These are phyloP conservation scores for Saksenaea oblongispora DNA, from an alignment of 371 early-diverging fungal genomes.

Conservation along the genomic window DNA sequence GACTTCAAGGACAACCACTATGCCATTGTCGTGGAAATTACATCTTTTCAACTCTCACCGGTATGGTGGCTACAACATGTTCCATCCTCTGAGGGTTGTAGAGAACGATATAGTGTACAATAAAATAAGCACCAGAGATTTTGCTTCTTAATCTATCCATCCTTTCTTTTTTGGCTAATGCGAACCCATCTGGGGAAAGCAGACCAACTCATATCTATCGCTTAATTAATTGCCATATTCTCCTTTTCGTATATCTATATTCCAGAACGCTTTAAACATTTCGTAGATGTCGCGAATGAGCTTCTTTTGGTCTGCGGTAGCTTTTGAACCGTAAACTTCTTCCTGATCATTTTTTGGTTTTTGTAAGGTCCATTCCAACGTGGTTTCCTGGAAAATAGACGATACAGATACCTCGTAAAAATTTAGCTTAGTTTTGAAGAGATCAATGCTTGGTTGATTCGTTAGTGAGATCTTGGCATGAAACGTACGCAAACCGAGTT, in stretches of 20 bases:
- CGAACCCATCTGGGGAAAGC: too few species aligned
- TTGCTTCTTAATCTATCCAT: slow-evolving; percentile 9
- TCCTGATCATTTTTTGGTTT: slow-evolving; percentile 18
- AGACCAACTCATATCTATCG: too few species aligned
- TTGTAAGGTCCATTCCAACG: slow-evolving; percentile 55
- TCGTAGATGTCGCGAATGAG: slow-evolving; percentile 5
- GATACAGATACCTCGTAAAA: slow-evolving; percentile 69
- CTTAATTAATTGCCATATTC: slow-evolving; percentile 4
- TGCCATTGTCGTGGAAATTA: not conserved
- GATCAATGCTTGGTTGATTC: slow-evolving; percentile 69
- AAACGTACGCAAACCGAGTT: slow-evolving; percentile 64
- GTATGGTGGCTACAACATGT: slow-evolving; percentile 36
- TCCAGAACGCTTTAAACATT: slow-evolving; percentile 9
- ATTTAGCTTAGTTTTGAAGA: slow-evolving; percentile 72
- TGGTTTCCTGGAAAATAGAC: slow-evolving; percentile 76
- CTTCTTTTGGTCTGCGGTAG: slow-evolving; percentile 22
- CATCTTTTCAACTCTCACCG: slow-evolving; percentile 17
- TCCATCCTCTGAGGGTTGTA: not conserved
- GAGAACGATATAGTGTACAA: not conserved
- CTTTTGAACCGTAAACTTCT: slow-evolving; percentile 35
- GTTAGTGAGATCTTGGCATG: slow-evolving; percentile 79
- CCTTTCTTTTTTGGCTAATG: not conserved
- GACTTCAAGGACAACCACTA: not conserved
- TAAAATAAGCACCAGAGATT: not conserved
- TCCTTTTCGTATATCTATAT: slow-evolving; percentile 8